Base-by-base conservation (phyloP, 1,284 basidiomycete genomes). In the Phaffia rhodozyma region DNA sequence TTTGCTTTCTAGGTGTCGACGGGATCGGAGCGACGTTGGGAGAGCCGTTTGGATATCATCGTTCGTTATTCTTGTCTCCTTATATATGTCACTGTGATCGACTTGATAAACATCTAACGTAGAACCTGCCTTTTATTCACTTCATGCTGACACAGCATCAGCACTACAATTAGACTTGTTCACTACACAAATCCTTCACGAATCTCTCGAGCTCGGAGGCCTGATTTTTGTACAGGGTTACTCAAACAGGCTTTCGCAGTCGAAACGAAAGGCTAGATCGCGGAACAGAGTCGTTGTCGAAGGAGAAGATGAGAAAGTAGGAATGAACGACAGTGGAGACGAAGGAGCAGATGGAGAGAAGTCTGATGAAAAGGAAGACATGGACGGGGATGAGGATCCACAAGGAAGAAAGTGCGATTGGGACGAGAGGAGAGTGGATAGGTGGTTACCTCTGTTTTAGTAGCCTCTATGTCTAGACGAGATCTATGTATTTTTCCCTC, bases 1-100 rank as follows among this genome's bases (percentile, higher is more conserved):
- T 63, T 47, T 58, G 56, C 21, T 63, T 63, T 50, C 52, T 63
- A 3, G 62, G 62, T 13, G 56, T 63, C 16, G 62, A 63, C 34
- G 29, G 32, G 7, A 63, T 63, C 43, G 62, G 62, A 4, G 56
- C 58, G 43, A 43, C 52, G 13, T 52, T 63, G 1, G 34, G 32
- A 23, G 62, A 59, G 6, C 57, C 56, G 18, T 63, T 63, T n/a
- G 62, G 62, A 1, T n/a, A 29, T 16, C 62, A 63, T 50, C 49
- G 62, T 63, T 13, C 32, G 62, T 48, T 7, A 27, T 43, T 54
- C 27, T 20, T 58, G 6, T 23, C 27, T 55, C 54, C 23, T 43
- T 13, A 29, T 27, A 6, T 27, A 25, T 23, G 11, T 25, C 16
- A 20, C 30, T 27, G 5, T 21, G 11, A 29, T 25, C 11, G 21